Evolutionary conservation across 768 basidiomycete genomes (phyloP), one percentile per base, ranked within the genome.

Genomic region (Trametopsis cervina): DNA sequence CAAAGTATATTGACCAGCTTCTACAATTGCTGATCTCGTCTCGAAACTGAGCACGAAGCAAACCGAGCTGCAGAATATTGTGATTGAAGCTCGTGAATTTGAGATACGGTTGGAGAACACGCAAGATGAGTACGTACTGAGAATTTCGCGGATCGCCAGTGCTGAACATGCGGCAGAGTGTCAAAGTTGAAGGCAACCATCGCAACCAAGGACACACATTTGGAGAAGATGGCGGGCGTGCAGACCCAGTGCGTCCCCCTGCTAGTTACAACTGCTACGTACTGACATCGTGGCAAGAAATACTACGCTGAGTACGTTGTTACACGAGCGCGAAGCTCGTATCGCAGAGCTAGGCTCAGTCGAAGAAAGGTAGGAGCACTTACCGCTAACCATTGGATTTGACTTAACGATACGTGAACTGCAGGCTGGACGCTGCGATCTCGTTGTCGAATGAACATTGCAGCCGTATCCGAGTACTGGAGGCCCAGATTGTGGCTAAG

Each of bases 1-100:
- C 13, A 43, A 22, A 25, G 12, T 36, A 7, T 21, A 15, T 35
- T 24, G 33, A 53, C 20, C 53, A 57, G 36, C 29, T 33, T 7
- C 9, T 15, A 7, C 7, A 7, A 21, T 60, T 21, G 13, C 37
- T 0, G 47, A 40, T 1, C 37, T 60, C 5, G 53, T 47, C 2
- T 46, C 51, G n/a, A 40, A 33, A 5, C 21, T 56, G 24, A 55
- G 57, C 49, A 39, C 45, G 13, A 55, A 58, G 24, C 55, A 52
- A 35, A 37, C 10, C 13, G 55, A 57, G 15, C 24, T 62, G n/a
- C 39, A 59, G 12, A 57, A 58, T 6, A 48, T 50, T 6, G 38
- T 60, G 17, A 11, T 49, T 2, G 15, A 40, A 13, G 51, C 50
- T 29, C 59, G 58, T 1, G 57, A 62, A 1, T 42, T 51, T 0